phyloP scores from a whole-genome alignment of 2,329 filamentous ascomycete species.

The Fusarium mangiferae region DNA sequence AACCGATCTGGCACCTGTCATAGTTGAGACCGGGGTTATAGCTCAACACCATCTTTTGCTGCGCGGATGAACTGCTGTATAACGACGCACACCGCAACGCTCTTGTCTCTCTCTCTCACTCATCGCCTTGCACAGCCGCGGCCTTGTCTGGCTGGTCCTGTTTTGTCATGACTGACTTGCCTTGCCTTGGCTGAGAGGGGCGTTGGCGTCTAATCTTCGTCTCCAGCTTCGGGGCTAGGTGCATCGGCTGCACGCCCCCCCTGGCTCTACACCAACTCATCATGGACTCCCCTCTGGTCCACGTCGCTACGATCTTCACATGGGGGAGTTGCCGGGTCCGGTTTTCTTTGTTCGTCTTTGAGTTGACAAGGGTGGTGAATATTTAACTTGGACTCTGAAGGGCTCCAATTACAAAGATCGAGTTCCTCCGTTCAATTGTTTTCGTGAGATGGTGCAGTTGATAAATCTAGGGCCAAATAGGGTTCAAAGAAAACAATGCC shows the following conservation, averaged over 20 bases:
- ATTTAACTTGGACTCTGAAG: slow-evolving; percentile 7
- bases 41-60: slow-evolving; percentile 18
- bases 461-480: background rate
- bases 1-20: slow-evolving; percentile 40
- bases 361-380: slow-evolving; percentile 19
- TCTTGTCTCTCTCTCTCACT: slow-evolving; percentile 19
- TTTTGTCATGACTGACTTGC: slow-evolving; percentile 15
- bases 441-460: background rate
- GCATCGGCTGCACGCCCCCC: slow-evolving; percentile 28
- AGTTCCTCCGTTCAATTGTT: background rate
- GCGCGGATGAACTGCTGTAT: slow-evolving; percentile 31
- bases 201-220: slow-evolving; percentile 35
- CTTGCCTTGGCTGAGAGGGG: slow-evolving; percentile 29
- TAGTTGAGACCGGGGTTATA: slow-evolving; percentile 14
- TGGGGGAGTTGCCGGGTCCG: slow-evolving; percentile 42
- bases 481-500: background rate
- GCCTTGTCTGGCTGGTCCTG: slow-evolving; percentile 24
- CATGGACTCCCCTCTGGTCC: slow-evolving; percentile 30
- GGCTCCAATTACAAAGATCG: background rate
- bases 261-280: slow-evolving; percentile 27
- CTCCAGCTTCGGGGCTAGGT: slow-evolving; percentile 23
- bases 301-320: slow-evolving; percentile 44
- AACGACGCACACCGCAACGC: slow-evolving; percentile 35
- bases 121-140: slow-evolving; percentile 38
- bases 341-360: slow-evolving; percentile 33